These are phyloP conservation scores for Rasamsonia emersonii DNA, from an alignment of 2,329 filamentous ascomycete genomes.

Conservation along the genomic window DNA sequence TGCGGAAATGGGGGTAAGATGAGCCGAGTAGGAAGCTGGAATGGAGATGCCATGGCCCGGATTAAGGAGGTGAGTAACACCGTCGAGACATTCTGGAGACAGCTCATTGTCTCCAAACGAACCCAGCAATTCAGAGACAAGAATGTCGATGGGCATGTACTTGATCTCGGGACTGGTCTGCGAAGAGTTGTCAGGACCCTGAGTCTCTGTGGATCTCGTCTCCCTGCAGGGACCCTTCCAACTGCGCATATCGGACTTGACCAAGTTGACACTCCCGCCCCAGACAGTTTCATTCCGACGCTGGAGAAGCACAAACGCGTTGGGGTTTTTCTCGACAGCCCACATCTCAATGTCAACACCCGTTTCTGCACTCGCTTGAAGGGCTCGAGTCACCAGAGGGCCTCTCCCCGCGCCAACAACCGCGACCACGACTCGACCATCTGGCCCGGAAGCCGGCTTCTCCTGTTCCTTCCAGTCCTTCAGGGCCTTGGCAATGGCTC, in stretches of 20 bases:
- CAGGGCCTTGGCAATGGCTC: constrained; percentile 71
- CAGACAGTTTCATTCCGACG: constrained; percentile 78
- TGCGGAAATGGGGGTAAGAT: constrained; percentile 83
- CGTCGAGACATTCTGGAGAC: constrained; percentile 91
- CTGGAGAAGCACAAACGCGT: constrained; percentile 87
- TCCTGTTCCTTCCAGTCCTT: constrained; percentile 65
- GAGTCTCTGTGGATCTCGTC: constrained; percentile 17
- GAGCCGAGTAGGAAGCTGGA: constrained; percentile 84
- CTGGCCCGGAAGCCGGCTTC: constrained; percentile 64
- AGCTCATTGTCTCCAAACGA: constrained; percentile 97
- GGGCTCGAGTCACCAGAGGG: constrained; percentile 77
- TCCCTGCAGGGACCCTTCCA: constrained; percentile 68
- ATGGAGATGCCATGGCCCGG: constrained; percentile 82
- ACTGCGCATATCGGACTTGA: constrained; percentile 94
- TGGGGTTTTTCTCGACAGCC: constrained; percentile 96
- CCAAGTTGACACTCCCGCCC: constrained; percentile 70
- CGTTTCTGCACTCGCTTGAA: constrained; percentile 68
- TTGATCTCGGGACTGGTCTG: constrained; percentile 19
- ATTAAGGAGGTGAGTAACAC: constrained; percentile 83
- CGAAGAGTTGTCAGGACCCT: constrained; percentile 21
- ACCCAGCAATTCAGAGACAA: constrained; percentile 83
- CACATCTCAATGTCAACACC: constrained; percentile 76
- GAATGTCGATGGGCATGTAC: constrained; percentile 60
- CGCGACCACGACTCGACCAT: constrained; percentile 70
- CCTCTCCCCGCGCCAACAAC: constrained; percentile 91